Evolutionary conservation across 371 early-diverging fungal species (phyloP), one percentile per base, ranked within the genome.

Genomic region (Mortierella sp.): DNA sequence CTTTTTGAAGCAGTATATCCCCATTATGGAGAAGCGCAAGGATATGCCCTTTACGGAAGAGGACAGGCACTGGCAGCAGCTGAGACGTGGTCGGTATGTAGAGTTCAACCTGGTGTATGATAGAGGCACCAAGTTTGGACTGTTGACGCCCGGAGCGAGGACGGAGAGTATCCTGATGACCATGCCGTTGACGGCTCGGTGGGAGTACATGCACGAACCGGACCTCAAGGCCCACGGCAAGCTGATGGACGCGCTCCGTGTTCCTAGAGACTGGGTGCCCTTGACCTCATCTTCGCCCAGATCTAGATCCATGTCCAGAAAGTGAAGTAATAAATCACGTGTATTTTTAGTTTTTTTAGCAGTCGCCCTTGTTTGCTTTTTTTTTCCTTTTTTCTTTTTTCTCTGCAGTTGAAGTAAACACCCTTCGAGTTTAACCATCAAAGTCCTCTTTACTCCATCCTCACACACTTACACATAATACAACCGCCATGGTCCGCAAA

Each of bases 71-170:
- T 97, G 96, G 96, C 96, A 96, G 86, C 93, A 95, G 72, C 71
- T 97, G 22, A 91, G 97, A 48, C 91, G 97, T 40, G 97, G 97
- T 14, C 92, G 96, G 22, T 97, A 97, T 79, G 96, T 95, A 11
- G 97, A 97, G 84, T 97, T 97, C 85, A 97, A 97, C 75, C 81
- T 96, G 79, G 91, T 96, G 24, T 91, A 95, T 81, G 97, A 97
- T 80, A 91, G 97, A 43, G 97, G 97, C 55, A 97, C 97, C 41
- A 95, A 96, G 80, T 97, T 96, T 87, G 97, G 97, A 7, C 84
- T 97, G 64, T 85, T 90, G 79, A 95, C 96, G 4, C 95, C 94
- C n/a, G 94, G 95, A 41, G 92, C 96, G 8, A 87, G 96, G n/a
- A 94, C 96, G 41, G 97, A 97, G 85, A 92, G 94, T 66, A 95